Evolutionary conservation across 179 eudicot genomes (phyloP).

Genomic region (Silene vulgaris): DNA sequence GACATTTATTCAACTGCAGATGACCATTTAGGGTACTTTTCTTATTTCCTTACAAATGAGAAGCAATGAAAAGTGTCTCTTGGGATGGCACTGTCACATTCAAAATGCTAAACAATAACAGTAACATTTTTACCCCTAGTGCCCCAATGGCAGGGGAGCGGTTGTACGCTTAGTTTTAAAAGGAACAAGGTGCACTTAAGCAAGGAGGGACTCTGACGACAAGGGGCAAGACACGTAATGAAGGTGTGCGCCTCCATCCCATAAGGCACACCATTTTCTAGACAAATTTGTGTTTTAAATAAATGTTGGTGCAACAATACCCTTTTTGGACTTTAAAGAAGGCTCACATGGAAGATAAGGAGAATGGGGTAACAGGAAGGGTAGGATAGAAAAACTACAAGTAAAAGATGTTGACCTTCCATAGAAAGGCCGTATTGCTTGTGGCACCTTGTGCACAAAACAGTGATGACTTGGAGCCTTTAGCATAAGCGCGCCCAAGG

Average conservation of each 20-base stretch:
- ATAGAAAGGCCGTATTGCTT: not conserved
- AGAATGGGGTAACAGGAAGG: not conserved
- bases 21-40: constrained; percentile 1
- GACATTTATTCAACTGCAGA: not conserved
- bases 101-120: not conserved
- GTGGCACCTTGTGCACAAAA: no score
- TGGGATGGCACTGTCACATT: not conserved
- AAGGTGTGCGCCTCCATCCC: not conserved
- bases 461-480: not conserved
- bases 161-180: no score
- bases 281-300: not conserved
- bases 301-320: not conserved
- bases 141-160: not conserved
- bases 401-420: not conserved
- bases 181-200: not conserved
- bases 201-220: not conserved
- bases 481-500: not conserved
- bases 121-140: not conserved
- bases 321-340: not conserved
- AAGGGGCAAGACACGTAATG: not conserved
- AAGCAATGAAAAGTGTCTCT: not conserved
- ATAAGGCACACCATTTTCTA: not conserved
- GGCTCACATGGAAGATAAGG: not conserved
- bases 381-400: not conserved
- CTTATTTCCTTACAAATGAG: not conserved